Percentiles rank a stretch among this genome's conserved stretches.
phyloP scores from a whole-genome alignment of 148 eudicot species.

The Camellia lanceoleosa region DNA sequence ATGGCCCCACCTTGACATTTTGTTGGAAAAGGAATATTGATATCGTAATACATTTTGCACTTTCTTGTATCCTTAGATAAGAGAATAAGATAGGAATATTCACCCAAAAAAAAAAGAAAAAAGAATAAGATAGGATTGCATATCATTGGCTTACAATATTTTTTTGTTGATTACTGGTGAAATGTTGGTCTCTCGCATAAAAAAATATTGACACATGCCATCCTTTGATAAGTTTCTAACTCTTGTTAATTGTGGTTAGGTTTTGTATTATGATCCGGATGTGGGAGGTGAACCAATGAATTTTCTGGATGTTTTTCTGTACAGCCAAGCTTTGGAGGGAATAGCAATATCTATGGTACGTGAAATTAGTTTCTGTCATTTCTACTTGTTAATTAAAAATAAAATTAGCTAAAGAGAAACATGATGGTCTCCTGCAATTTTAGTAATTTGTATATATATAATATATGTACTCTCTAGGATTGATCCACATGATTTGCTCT shows the following conservation, averaged over 20 bases:
- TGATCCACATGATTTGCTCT: conserved; percentile 2
- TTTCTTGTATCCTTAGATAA: not conserved
- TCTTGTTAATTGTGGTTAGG: conserved; percentile 37
- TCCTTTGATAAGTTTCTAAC: conserved; percentile 14
- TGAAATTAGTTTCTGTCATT: not conserved
- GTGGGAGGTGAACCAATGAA: conserved; percentile 81
- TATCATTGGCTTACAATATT: not conserved
- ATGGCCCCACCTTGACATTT: not conserved
- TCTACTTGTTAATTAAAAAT: not conserved
- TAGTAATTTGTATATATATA: not conserved
- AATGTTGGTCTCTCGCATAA: not conserved
- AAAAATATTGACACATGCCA: not conserved
- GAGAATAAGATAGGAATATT: not conserved
- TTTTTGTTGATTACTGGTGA: not conserved
- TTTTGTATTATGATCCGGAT: conserved; percentile 82
- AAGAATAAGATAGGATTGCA: not conserved
- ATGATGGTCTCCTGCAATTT: not conserved
- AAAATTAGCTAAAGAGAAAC: not conserved
- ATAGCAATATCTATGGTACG: conserved; percentile 89
- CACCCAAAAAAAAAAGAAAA: too few relatives aligned
- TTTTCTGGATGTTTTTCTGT: conserved; percentile 85
- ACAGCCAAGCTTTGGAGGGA: conserved; percentile 98
- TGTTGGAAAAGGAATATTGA: not conserved
- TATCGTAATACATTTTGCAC: not conserved
- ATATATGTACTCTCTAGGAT: not conserved